Conservation (phyloP, 257 asterid species). For the Striga asiatica region DNA sequence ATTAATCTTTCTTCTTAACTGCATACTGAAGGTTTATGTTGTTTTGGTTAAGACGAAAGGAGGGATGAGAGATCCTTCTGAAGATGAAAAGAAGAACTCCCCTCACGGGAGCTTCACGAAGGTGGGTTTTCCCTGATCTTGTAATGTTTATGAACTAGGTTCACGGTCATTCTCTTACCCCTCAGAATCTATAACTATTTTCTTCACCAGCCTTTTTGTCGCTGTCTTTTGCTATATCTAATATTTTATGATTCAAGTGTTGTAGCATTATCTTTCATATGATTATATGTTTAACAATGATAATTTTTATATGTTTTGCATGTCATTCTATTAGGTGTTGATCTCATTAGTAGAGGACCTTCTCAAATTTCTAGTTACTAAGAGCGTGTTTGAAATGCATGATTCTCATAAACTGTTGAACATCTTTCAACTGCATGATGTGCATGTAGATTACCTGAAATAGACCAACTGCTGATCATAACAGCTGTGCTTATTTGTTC, state of each 20-base stretch:
- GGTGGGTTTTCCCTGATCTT: slow-evolving; percentile 20
- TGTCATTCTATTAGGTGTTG: background rate
- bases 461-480: no score
- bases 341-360: background rate
- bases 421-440: no score
- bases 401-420: no score
- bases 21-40: slow-evolving; percentile 2
- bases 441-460: no score
- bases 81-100: slow-evolving; percentile 27
- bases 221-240: no score
- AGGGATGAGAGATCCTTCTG: slow-evolving; percentile 45
- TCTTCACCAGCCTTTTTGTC: no score
- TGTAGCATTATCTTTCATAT: background rate
- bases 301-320: background rate
- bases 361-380: background rate
- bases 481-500: no score
- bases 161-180: background rate
- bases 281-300: background rate
- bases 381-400: no score
- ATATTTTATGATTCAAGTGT: background rate
- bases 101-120: slow-evolving; percentile 61
- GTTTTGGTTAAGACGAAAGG: slow-evolving; percentile 45
- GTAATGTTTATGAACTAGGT: background rate
- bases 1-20: background rate
- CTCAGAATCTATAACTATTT: no score